A percentile compares a stretch with the other conserved stretches of the same genome.
phyloP scores from a whole-genome alignment of 495 filamentous ascomycete species.

The Trichoderma virens region DNA sequence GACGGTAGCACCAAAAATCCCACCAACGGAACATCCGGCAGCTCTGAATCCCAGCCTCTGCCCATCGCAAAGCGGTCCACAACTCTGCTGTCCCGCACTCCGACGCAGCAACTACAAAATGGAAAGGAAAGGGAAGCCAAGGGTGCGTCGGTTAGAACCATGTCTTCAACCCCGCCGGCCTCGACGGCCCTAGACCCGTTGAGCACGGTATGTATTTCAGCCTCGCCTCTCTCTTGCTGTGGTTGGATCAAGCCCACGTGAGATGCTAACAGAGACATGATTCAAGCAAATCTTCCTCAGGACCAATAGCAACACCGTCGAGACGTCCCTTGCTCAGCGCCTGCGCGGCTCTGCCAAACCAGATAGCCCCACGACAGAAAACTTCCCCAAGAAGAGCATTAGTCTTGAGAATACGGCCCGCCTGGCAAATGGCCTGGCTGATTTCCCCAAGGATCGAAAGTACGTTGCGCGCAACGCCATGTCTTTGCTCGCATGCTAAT shows the following conservation, averaged over 20 bases:
- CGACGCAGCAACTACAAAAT: constrained; percentile 15
- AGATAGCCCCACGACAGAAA: constrained; percentile 35
- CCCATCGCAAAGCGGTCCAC: constrained; percentile 1
- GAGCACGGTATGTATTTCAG: constrained; percentile 31
- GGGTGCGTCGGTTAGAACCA: constrained; percentile 12
- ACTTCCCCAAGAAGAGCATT: constrained; percentile 24
- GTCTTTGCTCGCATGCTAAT: constrained; percentile 8
- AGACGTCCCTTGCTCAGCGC: constrained; percentile 50
- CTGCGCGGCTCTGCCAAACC: constrained; percentile 49
- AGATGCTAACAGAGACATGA: constrained; percentile 1
- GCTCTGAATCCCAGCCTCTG: background rate
- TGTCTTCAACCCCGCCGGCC: constrained; percentile 16
- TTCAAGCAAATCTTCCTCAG: constrained; percentile 70
- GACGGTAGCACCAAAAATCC: background rate
- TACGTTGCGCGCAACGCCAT: constrained; percentile 22
- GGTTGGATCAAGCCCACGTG: background rate
- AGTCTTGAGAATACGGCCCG: constrained; percentile 16
- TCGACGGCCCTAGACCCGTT: constrained; percentile 36
- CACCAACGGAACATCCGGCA: background rate
- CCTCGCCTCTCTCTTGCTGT: background rate
- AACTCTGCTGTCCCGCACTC: constrained; percentile 19
- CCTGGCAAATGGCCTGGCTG: background rate
- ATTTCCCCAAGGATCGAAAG: constrained; percentile 55
- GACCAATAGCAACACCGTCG: constrained; percentile 62
- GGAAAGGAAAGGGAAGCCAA: constrained; percentile 21